These are phyloP conservation scores for Pugionium cornutum DNA, from an alignment of 345 rosid genomes.

Conservation along the genomic window DNA sequence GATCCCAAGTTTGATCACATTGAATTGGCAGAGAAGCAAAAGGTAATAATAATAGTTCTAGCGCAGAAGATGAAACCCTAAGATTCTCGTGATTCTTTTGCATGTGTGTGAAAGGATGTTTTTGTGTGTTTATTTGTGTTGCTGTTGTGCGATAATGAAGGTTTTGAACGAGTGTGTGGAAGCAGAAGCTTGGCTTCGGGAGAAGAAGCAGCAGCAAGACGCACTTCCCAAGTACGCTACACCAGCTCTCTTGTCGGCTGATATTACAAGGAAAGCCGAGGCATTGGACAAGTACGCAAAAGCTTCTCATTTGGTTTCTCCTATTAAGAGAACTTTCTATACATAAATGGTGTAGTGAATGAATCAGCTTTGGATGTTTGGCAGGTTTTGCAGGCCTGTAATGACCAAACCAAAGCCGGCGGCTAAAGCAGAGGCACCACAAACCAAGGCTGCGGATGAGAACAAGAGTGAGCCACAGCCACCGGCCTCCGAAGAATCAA, in stretches of 20 bases:
- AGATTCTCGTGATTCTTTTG: neutral
- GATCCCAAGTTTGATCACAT: constrained; percentile 96
- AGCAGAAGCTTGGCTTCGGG: constrained; percentile 89
- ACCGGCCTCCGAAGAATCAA: constrained; percentile 58
- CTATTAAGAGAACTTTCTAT: neutral
- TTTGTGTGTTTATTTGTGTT: neutral
- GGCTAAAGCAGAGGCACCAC: constrained; percentile 66
- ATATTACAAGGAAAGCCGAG: constrained; percentile 77
- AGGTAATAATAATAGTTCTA: constrained; percentile 44
- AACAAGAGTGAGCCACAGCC: constrained; percentile 51
- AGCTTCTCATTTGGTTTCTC: neutral
- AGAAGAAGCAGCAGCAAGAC: constrained; percentile 82
- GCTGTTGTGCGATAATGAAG: constrained; percentile 40
- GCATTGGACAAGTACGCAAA: constrained; percentile 72
- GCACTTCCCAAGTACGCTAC: constrained; percentile 73
- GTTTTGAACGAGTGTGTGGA: constrained; percentile 86
- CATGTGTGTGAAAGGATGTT: neutral
- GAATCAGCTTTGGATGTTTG: constrained; percentile 13
- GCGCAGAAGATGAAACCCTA: neutral
- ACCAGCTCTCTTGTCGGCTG: constrained; percentile 82
- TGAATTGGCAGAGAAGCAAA: constrained; percentile 85
- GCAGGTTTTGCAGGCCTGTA: constrained; percentile 82
- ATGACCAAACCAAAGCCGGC: constrained; percentile 93
- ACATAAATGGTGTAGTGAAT: neutral
- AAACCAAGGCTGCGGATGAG: constrained; percentile 48